Evolutionary conservation across 139 green algal species (phyloP).

Genomic region (Yamagishiella unicocca): DNA sequence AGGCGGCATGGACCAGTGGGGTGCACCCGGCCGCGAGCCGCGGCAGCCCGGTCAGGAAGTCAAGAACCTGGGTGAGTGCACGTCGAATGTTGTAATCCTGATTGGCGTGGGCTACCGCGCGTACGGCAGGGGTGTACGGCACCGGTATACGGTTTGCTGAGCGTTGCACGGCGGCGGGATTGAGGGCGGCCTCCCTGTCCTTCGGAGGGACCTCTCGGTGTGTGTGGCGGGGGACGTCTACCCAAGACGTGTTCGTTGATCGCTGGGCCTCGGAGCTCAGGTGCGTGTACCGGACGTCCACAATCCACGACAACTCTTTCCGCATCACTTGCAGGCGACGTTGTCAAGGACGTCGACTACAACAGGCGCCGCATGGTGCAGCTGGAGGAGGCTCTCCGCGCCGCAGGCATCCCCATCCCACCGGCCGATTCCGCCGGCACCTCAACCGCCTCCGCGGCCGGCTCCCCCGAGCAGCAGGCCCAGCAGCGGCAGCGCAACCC

Average conservation of each 20-base stretch:
- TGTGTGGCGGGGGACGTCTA: too few species aligned
- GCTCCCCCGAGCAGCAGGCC: background rate
- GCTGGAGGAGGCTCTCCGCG: conserved; percentile 3
- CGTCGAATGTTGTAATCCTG: too few species aligned
- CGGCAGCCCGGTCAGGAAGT: background rate
- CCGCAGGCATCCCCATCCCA: background rate
- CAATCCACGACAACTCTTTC: too few species aligned
- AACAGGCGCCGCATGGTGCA: background rate
- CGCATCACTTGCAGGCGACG: background rate
- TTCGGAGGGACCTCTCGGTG: too few species aligned
- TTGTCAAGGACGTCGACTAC: conserved; percentile 8
- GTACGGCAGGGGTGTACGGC: too few species aligned
- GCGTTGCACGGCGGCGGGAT: too few species aligned
- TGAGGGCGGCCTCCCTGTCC: too few species aligned
- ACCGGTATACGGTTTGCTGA: too few species aligned
- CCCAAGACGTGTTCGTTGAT: too few species aligned
- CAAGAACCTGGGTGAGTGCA: conserved; percentile 22
- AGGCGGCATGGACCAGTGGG: background rate
- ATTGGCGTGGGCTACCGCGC: too few species aligned
- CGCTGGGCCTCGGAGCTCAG: too few species aligned
- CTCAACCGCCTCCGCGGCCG: background rate
- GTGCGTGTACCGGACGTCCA: too few species aligned
- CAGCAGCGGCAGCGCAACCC: conserved; percentile 31
- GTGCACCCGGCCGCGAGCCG: conserved; percentile 7
- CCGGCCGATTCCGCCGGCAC: background rate